phyloP scores from a whole-genome alignment of 2,329 filamentous ascomycete species.

The Lecanosticta acicola region DNA sequence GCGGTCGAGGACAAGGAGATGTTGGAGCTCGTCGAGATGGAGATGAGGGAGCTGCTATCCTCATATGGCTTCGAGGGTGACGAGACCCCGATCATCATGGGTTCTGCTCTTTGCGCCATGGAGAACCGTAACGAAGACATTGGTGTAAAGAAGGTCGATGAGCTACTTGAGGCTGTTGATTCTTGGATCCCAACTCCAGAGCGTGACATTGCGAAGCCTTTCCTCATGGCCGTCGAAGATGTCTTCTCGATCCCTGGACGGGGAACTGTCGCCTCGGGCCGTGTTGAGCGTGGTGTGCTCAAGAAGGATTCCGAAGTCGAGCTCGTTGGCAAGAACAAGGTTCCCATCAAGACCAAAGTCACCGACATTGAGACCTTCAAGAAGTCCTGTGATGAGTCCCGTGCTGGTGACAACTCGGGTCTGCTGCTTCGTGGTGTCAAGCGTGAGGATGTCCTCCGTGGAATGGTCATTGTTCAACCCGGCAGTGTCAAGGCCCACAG shows the following conservation, averaged over 20 bases:
- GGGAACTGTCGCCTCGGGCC: constrained; percentile 93
- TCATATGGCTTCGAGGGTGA: constrained; percentile 97
- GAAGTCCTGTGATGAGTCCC: constrained; percentile 96
- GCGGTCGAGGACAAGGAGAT: constrained; percentile 96
- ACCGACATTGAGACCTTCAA: constrained; percentile 99
- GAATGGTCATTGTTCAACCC: constrained; percentile 87
- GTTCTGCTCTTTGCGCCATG: constrained; percentile 90
- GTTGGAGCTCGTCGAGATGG: constrained; percentile 99
- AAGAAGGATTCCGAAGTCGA: constrained; percentile 95
- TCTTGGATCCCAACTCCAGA: constrained; percentile 92
- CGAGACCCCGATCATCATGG: constrained; percentile 94
- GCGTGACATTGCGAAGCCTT: constrained; percentile 95
- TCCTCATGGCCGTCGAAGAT: constrained; percentile 93
- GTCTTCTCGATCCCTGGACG: constrained; percentile 62
- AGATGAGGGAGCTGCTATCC: constrained; percentile 94
- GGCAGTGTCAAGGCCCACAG: constrained; percentile 78
- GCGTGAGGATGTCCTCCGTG: constrained; percentile 88
- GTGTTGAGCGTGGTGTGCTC: constrained; percentile 90
- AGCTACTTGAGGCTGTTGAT: constrained; percentile 85
- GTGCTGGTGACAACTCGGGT: constrained; percentile 96
- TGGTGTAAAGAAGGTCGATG: constrained; percentile 80
- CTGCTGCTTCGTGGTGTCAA: constrained; percentile 92
- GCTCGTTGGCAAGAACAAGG: constrained; percentile 77
- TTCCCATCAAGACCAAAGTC: constrained; percentile 94
- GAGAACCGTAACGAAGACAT: constrained; percentile 84